Conservation (phyloP, 2,329 filamentous ascomycete species). For the Fusarium acutatum region DNA sequence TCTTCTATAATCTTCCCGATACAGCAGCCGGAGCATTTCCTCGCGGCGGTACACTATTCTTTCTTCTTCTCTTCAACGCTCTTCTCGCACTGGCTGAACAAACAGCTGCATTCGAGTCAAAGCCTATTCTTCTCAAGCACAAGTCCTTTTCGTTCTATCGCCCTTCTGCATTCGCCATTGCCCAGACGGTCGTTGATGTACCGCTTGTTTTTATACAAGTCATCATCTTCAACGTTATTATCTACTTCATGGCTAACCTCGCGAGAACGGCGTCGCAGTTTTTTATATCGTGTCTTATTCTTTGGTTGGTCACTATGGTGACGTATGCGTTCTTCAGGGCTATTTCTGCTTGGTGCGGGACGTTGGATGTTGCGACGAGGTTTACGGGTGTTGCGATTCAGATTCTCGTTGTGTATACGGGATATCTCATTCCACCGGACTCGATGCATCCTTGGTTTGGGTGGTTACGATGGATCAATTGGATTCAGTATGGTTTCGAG, state of each 20-base stretch:
- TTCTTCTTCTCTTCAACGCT: conserved; percentile 62
- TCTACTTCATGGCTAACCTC: conserved; percentile 83
- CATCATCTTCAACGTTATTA: conserved; percentile 72
- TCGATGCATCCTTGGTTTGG: conserved; percentile 67
- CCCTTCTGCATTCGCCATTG: conserved; percentile 64
- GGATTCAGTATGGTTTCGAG: conserved; percentile 75
- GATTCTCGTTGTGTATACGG: conserved; percentile 73
- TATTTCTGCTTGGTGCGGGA: conserved; percentile 66
- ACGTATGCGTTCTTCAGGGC: conserved; percentile 68
- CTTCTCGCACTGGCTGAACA: conserved; percentile 80
- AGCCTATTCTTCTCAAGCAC: conserved; percentile 75
- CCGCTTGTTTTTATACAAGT: conserved; percentile 70
- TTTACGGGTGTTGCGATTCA: conserved; percentile 66
- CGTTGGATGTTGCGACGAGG: conserved; percentile 69
- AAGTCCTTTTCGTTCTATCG: conserved; percentile 76
- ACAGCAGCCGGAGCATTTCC: conserved; percentile 72
- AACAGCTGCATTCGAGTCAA: conserved; percentile 68
- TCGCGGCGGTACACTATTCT: conserved; percentile 59
- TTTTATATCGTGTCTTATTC: conserved; percentile 71
- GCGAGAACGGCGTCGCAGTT: conserved; percentile 72
- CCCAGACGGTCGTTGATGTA: conserved; percentile 67
- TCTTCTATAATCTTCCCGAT: conserved; percentile 75
- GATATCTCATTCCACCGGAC: conserved; percentile 68
- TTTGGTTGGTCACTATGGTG: conserved; percentile 64
- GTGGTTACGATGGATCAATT: conserved; percentile 75